Conservation (phyloP, 2,329 filamentous ascomycete genomes). For the Hyphodiscus sp. region DNA sequence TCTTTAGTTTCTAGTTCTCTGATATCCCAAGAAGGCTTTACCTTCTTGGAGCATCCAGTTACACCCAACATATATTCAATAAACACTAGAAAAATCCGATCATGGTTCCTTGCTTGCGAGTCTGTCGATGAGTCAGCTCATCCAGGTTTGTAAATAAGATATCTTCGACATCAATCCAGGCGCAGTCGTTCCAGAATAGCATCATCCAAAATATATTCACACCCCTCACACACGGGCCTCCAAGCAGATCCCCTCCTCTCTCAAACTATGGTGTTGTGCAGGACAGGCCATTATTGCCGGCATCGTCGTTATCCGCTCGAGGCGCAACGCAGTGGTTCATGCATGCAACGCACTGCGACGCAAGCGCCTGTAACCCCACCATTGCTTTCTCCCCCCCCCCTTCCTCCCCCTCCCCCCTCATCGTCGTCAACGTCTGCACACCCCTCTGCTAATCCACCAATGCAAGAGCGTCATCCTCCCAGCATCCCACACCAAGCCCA, state of each 20-base stretch:
- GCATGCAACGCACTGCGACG: slow-evolving; percentile 1
- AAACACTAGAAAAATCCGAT: background rate
- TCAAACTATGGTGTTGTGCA: background rate
- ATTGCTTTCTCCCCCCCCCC: too few relatives aligned
- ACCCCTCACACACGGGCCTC: background rate
- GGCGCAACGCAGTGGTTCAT: slow-evolving; percentile 4
- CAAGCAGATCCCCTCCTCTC: background rate
- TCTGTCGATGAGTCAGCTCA: background rate
- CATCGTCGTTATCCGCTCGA: background rate
- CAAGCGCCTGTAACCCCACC: background rate
- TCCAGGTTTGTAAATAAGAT: background rate
- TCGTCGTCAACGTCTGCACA: background rate
- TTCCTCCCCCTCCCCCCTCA: too few relatives aligned
- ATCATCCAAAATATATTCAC: background rate
- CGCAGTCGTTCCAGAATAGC: background rate
- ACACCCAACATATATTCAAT: background rate
- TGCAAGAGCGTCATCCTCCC: background rate
- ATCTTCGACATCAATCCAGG: background rate
- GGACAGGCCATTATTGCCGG: background rate
- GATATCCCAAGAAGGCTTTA: slow-evolving; percentile 1
- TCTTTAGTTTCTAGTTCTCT: slow-evolving; percentile 4
- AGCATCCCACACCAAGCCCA: background rate
- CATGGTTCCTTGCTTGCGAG: background rate
- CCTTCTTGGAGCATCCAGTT: background rate
- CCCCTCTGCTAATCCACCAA: background rate